Base-by-base conservation (phyloP, 2,329 filamentous ascomycete species). In the Fusarium austroafricanum region DNA sequence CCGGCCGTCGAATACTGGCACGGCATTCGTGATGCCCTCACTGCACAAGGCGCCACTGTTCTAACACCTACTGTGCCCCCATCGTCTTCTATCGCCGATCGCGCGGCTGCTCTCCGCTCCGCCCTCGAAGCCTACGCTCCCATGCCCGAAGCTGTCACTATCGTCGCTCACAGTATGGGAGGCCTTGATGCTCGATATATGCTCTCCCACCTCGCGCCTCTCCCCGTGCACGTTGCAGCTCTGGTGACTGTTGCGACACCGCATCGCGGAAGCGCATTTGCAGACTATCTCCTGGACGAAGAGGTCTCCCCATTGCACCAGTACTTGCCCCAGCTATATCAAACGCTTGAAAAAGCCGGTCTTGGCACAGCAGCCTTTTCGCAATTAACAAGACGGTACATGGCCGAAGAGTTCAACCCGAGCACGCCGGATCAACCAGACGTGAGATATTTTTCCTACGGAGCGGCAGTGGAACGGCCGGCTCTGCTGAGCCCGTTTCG, bases 81-180 rank as follows among this genome's bases (percentile, higher is more conserved):
- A 12, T 87, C 86, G 5, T 84, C 83, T 37, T 87, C 83, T 58
- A 90, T 91, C 73, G 84, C 87, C 75, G 81, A 85, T 62, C 85
- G 88, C 55, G 88, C 89, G 26, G 82, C 83, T 59, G 83, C 83
- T 70, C 82, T 91, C n/a, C 83, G 83, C 31, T 73, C 79, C 65
- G 82, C 86, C 65, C 89, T 90, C 60, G 81, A 81, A 46, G 72
- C 77, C 21, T 75, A 78, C 33, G 78, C 77, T 11, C 81, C 84
- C 2, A 39, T 50, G 14, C 66, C 60, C 15, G 53, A 66, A 21
- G 66, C 89, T 50, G 92, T 97, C 68, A 93, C 92, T 75, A 92
- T 97, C 61, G 83, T 94, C 20, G 87, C 87, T 39, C 91, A 94
- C 79, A 87, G 83, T 69, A 90, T 90, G 87, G 87, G 89, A 46